A percentile compares a stretch with the other conserved stretches of the same genome.
Evolutionary conservation across 257 asterid genomes (phyloP).

Genomic region (Solanum clarkiae): DNA sequence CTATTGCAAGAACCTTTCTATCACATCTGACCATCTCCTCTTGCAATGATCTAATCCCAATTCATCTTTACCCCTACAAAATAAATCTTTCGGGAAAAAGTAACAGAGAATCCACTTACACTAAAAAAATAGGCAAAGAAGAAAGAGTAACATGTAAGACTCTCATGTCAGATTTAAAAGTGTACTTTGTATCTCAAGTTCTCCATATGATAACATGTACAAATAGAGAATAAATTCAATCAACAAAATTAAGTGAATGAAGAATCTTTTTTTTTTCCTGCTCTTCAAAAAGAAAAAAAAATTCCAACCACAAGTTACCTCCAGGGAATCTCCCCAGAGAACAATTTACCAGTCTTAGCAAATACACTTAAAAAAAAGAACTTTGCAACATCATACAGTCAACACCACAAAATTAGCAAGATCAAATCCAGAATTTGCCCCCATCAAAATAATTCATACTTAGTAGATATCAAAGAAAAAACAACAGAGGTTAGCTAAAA

Average conservation of each 20-base stretch:
- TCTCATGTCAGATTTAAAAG: background rate
- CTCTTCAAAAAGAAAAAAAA: background rate
- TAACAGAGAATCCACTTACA: background rate
- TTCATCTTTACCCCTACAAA: background rate
- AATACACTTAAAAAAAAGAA: background rate
- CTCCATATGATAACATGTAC: background rate
- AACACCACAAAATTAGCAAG: background rate
- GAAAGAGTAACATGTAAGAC: background rate
- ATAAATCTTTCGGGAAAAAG: background rate
- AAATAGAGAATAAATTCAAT: background rate
- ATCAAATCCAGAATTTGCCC: background rate
- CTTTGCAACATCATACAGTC: background rate
- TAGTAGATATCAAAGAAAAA: background rate
- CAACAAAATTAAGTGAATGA: background rate
- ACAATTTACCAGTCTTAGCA: background rate
- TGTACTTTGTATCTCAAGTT: background rate
- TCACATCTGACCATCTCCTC: background rate
- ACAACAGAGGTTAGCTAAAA: background rate
- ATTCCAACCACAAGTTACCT: background rate
- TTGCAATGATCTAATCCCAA: background rate
- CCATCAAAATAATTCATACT: background rate
- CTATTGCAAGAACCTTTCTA: background rate
- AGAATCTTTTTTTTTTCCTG: background rate
- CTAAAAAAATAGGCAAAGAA: background rate
- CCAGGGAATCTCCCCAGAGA: background rate